A percentile compares a stretch with the other conserved stretches of the same genome.
These are phyloP conservation scores for Epichloe gansuensis DNA, from an alignment of 2,329 filamentous ascomycete genomes.

Conservation along the genomic window DNA sequence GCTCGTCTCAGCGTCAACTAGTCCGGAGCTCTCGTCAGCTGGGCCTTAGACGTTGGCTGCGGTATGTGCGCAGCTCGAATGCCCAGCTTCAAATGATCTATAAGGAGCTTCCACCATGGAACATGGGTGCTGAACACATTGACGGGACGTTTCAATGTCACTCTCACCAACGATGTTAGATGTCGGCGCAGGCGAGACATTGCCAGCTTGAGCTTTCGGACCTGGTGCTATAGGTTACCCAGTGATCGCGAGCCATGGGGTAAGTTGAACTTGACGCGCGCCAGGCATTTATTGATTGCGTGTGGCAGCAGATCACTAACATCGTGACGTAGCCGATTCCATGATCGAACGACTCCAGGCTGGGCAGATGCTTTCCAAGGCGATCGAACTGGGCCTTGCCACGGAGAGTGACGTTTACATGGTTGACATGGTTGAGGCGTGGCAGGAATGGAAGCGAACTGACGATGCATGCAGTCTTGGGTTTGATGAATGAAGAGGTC, in stretches of 20 bases:
- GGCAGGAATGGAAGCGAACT: conserved; percentile 15
- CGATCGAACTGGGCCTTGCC: conserved; percentile 14
- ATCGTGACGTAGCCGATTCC: conserved; percentile 9
- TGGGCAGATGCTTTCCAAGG: conserved; percentile 14
- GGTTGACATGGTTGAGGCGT: conserved; percentile 16
- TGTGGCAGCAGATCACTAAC: not conserved
- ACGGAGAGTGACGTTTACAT: conserved; percentile 14
- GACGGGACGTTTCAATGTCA: too few species aligned
- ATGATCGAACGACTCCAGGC: conserved; percentile 15
- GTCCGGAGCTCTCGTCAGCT: too few species aligned
- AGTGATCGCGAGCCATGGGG: conserved; percentile 16
- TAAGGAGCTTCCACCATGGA: too few species aligned
- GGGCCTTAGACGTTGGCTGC: too few species aligned
- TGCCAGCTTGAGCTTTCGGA: conserved; percentile 15
- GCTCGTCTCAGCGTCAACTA: too few species aligned
- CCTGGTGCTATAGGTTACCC: conserved; percentile 17
- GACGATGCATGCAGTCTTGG: conserved; percentile 17
- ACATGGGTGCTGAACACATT: too few species aligned
- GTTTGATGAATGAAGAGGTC: conserved; percentile 17
- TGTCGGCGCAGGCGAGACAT: conserved; percentile 7
- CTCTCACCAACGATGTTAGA: too few species aligned
- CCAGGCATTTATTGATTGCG: too few species aligned
- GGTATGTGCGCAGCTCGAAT: too few species aligned
- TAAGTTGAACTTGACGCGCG: not conserved
- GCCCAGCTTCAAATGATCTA: too few species aligned